Percentiles rank a stretch among this genome's conserved stretches.
Conservation (phyloP, 306 rosid genomes). For the Alnus rubra region DNA sequence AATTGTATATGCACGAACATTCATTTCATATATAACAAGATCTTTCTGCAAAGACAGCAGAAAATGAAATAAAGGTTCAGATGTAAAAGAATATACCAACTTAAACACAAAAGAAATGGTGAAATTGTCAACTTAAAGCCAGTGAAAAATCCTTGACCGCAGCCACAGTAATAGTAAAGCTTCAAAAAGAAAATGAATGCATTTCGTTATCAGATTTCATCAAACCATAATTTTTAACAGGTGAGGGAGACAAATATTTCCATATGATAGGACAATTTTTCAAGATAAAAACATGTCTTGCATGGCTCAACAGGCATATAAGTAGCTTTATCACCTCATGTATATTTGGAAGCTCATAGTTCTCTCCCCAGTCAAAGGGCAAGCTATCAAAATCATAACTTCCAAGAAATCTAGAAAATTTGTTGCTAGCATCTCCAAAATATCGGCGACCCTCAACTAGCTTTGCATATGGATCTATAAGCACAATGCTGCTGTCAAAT, state of each 20-base stretch:
- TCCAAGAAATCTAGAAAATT: conserved; percentile 70
- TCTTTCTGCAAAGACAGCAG: conserved; percentile 67
- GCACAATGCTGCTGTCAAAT: conserved; percentile 73
- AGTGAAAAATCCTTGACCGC: conserved; percentile 17
- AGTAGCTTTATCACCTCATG: conserved; percentile 63
- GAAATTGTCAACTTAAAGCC: conserved; percentile 19
- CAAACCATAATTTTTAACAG: conserved; percentile 21
- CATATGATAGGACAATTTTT: not conserved
- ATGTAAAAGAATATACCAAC: conserved; percentile 12
- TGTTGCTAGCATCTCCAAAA: conserved; percentile 71
- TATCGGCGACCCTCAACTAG: conserved; percentile 80
- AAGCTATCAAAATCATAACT: conserved; percentile 78
- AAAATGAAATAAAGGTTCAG: conserved; percentile 28
- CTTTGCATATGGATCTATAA: conserved; percentile 93
- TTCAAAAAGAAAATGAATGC: conserved; percentile 17
- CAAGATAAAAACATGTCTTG: conserved; percentile 15
- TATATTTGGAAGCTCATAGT: conserved; percentile 82
- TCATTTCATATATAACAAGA: conserved; percentile 97
- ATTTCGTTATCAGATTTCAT: conserved; percentile 15
- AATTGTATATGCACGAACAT: conserved; percentile 81
- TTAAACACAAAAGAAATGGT: conserved; percentile 16
- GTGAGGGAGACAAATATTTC: not conserved
- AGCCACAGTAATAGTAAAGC: conserved; percentile 5
- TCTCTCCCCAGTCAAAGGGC: conserved; percentile 93
- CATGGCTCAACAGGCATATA: conserved; percentile 8